These are phyloP conservation scores for Lactarius deliciosus DNA, from an alignment of 768 basidiomycete species.

Conservation along the genomic window DNA sequence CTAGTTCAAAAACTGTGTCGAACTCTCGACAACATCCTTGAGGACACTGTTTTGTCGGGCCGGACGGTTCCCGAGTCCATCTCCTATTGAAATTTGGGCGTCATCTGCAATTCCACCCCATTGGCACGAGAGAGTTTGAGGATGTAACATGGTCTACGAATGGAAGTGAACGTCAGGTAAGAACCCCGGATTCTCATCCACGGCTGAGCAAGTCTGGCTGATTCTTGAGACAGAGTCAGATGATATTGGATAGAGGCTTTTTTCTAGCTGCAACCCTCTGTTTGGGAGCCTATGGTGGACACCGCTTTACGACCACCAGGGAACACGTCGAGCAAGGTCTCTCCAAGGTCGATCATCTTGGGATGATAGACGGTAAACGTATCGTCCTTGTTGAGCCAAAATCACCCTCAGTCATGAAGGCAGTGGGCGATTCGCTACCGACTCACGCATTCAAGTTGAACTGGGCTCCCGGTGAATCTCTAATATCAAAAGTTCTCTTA, in stretches of 20 bases:
- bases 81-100: neutral
- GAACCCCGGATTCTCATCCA: neutral
- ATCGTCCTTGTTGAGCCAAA: neutral
- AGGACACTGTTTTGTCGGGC: neutral
- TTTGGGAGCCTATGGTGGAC: neutral
- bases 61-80: neutral
- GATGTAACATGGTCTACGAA: neutral
- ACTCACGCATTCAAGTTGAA: neutral
- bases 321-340: neutral
- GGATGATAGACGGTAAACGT: neutral
- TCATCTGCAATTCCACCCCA: neutral
- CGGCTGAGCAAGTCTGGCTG: neutral
- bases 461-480: neutral
- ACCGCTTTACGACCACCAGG: neutral
- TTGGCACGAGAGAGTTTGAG: no score
- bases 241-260: neutral
- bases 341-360: neutral
- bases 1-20: no score
- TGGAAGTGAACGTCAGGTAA: neutral
- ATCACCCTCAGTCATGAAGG: constrained; percentile 2
- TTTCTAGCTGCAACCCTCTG: neutral
- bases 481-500: neutral
- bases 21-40: neutral
- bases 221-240: neutral
- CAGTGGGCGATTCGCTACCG: neutral